A percentile compares a stretch with the other conserved stretches of the same genome.
Evolutionary conservation across 345 rosid species (phyloP).

Genomic region (Eutrema japonicum): DNA sequence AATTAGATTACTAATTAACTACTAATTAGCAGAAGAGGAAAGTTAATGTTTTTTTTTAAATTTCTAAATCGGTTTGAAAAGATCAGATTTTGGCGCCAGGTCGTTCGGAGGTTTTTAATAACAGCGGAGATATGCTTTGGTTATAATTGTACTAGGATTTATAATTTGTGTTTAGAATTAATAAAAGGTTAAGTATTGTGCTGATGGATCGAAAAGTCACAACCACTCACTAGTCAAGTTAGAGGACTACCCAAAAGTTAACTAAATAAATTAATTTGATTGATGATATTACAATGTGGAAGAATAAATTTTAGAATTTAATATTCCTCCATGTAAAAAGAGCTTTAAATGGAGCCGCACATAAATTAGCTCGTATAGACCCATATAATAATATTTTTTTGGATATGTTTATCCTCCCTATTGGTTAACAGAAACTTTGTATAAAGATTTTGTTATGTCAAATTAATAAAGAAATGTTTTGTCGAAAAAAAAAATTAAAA

Average conservation of each 20-base stretch:
- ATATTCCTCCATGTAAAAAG: too few relatives aligned
- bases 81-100: slow-evolving; percentile 73
- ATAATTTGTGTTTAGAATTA: neutral
- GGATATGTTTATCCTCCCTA: too few relatives aligned
- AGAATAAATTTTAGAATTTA: too few relatives aligned
- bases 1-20: neutral
- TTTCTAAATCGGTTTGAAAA: slow-evolving; percentile 49
- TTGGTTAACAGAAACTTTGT: too few relatives aligned
- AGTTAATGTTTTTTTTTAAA: neutral
- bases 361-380: too few relatives aligned
- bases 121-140: slow-evolving; percentile 1
- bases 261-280: too few relatives aligned
- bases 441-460: too few relatives aligned
- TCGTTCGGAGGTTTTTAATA: slow-evolving; percentile 52
- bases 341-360: too few relatives aligned
- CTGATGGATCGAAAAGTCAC: neutral
- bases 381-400: too few relatives aligned
- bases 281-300: too few relatives aligned
- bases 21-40: neutral
- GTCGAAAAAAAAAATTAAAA: too few relatives aligned
- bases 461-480: too few relatives aligned
- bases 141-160: slow-evolving; percentile 1
- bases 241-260: neutral
- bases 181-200: neutral
- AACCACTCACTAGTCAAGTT: neutral